These are phyloP conservation scores for Yamadazyma sp. DNA, from an alignment of 1,139 yeast genomes.

Conservation along the genomic window DNA sequence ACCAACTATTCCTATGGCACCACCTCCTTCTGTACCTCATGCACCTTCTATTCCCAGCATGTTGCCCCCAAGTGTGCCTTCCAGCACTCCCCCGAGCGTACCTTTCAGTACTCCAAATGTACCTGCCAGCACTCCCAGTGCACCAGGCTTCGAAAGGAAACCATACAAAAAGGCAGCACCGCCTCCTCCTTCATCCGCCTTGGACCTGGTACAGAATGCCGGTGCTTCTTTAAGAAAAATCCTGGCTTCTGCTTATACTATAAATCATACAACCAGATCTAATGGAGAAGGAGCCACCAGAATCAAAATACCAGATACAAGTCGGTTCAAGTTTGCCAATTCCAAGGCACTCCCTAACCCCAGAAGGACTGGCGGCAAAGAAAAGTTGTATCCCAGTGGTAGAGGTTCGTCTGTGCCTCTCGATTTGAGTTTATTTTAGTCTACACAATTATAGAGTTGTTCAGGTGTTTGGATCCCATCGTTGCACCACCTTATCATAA, in stretches of 20 bases:
- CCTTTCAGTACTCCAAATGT: constrained; percentile 19
- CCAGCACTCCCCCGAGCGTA: constrained; percentile 16
- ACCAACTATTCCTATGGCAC: constrained; percentile 9
- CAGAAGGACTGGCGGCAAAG: constrained; percentile 57
- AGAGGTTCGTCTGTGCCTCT: constrained; percentile 93
- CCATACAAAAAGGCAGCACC: constrained; percentile 20
- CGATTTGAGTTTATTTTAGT: constrained; percentile 46
- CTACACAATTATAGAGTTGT: neutral
- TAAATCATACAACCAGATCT: constrained; percentile 21
- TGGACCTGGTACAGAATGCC: constrained; percentile 46
- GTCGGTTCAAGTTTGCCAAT: constrained; percentile 65
- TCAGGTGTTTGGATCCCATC: constrained; percentile 46
- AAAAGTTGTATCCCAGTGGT: constrained; percentile 90
- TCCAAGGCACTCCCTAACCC: constrained; percentile 79
- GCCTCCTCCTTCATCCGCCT: constrained; percentile 23
- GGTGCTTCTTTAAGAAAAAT: constrained; percentile 55
- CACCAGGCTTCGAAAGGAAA: constrained; percentile 13
- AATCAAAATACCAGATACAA: constrained; percentile 60
- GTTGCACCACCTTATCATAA: constrained; percentile 78
- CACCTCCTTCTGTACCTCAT: constrained; percentile 7
- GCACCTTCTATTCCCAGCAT: constrained; percentile 12
- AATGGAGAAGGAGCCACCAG: constrained; percentile 21
- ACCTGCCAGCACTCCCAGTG: constrained; percentile 9
- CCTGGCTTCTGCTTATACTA: constrained; percentile 60
- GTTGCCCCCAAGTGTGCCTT: too few species aligned